Evolutionary conservation across 192 early-diverging fungal genomes (phyloP), one percentile per base, ranked within the genome.

Genomic region (Fimicolochytrium jonesii): DNA sequence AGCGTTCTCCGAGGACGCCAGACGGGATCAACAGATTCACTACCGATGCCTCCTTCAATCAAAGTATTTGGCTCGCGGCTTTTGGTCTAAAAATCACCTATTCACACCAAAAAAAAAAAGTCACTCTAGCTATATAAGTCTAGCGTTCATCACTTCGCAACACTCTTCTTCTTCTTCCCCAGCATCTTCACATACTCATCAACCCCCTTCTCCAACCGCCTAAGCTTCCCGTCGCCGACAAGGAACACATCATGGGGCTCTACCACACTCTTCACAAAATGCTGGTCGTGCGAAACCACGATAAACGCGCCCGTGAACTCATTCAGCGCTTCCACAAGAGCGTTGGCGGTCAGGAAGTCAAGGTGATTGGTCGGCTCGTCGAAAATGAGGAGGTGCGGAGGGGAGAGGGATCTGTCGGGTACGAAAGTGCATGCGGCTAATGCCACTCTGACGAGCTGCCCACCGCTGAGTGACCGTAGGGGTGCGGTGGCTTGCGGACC

Each of bases 211-310:
- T 86, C 88, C 7, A 86, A 73, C 53, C 72, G 54, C 23, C 48
- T 59, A 36, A 85, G 48, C 50, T 69, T 78, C 65, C 73, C 77
- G 29, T 68, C 72, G 63, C 75, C 68, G 35, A 85, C 75, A 9
- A 76, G 63, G 49, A 75, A 70, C 22, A 70, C 59, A 26, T 50
- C 58, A n/a, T n/a, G n/a, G n/a, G n/a, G n/a, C 29, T 88, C 75
- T 25, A 79, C 72, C 3, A 83, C 78, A 34, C 77, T 73, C 34
- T 87, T 80, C 39, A 95, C 69, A 73, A 96, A 96, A 68, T 86
- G 87, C 28, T 85, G 81, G 67, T 97, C 93, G 83, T 97, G 94
- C 30, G 85, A 87, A 17, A 97, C 92, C 17, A 92, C 39, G 15
- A 95, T 69, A 5, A 94, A 78, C 1, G 88, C 85, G 2, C 93